Conservation (phyloP, 345 rosid genomes). For the Xanthoceras sorbifolium region DNA sequence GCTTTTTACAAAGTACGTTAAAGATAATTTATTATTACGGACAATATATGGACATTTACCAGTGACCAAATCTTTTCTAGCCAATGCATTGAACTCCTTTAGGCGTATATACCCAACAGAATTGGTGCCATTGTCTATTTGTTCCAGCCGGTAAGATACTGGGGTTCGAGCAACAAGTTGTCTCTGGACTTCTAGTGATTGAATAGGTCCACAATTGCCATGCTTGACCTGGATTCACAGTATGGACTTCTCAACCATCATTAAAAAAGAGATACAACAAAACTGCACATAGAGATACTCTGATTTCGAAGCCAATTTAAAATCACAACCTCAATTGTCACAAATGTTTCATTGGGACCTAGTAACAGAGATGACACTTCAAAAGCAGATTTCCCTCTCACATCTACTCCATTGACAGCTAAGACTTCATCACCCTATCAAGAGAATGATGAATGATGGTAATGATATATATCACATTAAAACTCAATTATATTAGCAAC, state of each 20-base stretch:
- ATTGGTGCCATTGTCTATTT: constrained; percentile 56
- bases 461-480: neutral
- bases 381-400: constrained; percentile 84
- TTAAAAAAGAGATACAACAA: neutral
- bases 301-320: constrained; percentile 3
- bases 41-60: constrained; percentile 47
- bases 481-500: neutral
- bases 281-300: constrained; percentile 7
- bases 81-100: constrained; percentile 95
- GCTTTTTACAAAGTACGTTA: neutral
- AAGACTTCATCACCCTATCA: constrained; percentile 82
- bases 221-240: constrained; percentile 70
- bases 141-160: constrained; percentile 80
- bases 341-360: constrained; percentile 90
- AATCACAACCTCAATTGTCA: constrained; percentile 67
- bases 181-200: constrained; percentile 71
- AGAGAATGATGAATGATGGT: constrained; percentile 15
- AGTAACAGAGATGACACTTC: constrained; percentile 92
- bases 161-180: constrained; percentile 84
- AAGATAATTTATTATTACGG: neutral
- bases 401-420: constrained; percentile 80
- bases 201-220: constrained; percentile 80
- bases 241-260: neutral
- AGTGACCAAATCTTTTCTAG: constrained; percentile 83
- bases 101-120: constrained; percentile 82